Evolutionary conservation across 2,329 filamentous ascomycete species (phyloP), one percentile per base, ranked within the genome.

Genomic region (Epichloe baconii): DNA sequence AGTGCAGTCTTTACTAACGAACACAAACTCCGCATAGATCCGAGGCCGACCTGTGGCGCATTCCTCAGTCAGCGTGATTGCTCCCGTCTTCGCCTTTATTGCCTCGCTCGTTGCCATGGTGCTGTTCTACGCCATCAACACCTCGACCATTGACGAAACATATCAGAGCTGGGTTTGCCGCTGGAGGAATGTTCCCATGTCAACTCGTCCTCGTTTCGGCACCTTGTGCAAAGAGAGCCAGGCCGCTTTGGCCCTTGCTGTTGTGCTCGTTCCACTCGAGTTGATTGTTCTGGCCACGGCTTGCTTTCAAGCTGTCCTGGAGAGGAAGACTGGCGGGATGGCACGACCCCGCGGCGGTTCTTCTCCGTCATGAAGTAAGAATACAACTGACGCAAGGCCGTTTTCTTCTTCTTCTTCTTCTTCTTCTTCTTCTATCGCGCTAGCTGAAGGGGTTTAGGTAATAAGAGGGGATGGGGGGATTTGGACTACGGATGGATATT

Each of bases 101-200:
- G 63, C 62, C 12, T 71, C 75, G 40, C 61, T 81, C 47, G 66
- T 80, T 51, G 72, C 74, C 54, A 74, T 79, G 59, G 66, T 71
- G 48, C 72, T 82, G 63, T 80, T 78, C 62, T 83, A 80, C 59
- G 69, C 69, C 50, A 69, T 78, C 62, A 77, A 80, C 56, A 63
- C 71, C 17, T 81, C 79, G 3, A 65, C 64, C 14, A 69, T 68
- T 8, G 66, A 68, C 53, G 77, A 80, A 60, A 79, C 77, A 6
- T 64, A 83, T 11, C 70, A 81, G 59, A 80, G 76, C 63, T 83
- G 80, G 80, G 76, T 72, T 41, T 83, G 80, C 63, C 77, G 77
- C 55, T 83, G 80, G 79, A 64, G 66, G 8, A 59, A 68, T 21
- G 66, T 81, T n/a, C 62, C 65, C 53, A 80, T 82, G 76, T 57